Evolutionary conservation across 73 alveolate genomes (phyloP), one percentile per base, ranked within the genome.

Genomic region (Paramecium sexaurelia): DNA sequence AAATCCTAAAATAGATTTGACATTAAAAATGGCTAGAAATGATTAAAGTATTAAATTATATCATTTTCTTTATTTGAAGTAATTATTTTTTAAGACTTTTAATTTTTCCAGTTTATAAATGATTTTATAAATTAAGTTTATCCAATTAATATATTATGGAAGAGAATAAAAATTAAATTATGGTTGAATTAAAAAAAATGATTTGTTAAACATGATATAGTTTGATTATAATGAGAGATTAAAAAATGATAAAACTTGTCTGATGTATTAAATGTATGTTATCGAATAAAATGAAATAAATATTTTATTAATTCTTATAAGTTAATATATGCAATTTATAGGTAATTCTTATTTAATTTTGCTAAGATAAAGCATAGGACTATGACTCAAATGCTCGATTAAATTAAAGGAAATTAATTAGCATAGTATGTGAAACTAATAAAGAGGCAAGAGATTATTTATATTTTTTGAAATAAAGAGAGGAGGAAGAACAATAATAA

Each of bases 401-500:
- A 32, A 61, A 61, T 26, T 61, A 61, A 13, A 61, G 47, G 26
- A 61, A 32, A 61, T 61, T 61, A 61, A 61, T 61, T 1, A 26
- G 43, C 6, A 11, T 61, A 22, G 7, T 61, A 61, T 24, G 83
- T 1, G 83, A 61, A 32, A 61, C 83, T 10, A 61, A 26, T 24
- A 61, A 26, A 32, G 83, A 61, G 39, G 83, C 83, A 61, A 61
- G 83, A 29, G 83, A 61, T 24, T 61, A 61, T 61, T 61, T 61
- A 61, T 61, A 61, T 61, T 26, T 10, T 61, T 7, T 61, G 83
- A 61, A 61, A 61, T 26, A 61, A 61, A 61, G 83, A 61, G 83
- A 61, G 1, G 47, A 61, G 26, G 83, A 61, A 32, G 39, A 61
- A 29, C 43, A 61, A 13, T 13, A 26, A 29, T 29, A 26, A 9